These are phyloP conservation scores for Trichoderma atroviride DNA, from an alignment of 2,329 filamentous ascomycete genomes.

Conservation along the genomic window DNA sequence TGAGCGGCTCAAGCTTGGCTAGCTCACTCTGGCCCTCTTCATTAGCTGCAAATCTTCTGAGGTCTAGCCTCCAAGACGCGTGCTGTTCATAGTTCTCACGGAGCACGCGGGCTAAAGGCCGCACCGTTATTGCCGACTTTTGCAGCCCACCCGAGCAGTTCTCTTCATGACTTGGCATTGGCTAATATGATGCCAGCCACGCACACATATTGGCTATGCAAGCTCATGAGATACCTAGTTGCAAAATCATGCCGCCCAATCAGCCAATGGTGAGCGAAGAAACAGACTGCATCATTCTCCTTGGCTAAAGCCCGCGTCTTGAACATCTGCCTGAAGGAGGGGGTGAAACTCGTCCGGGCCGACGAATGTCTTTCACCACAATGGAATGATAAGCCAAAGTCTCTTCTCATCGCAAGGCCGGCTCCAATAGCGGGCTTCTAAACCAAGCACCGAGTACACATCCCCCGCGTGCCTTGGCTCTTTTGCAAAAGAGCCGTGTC, in stretches of 20 bases:
- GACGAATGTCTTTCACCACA: background rate
- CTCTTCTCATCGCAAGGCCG: background rate
- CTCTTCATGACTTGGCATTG: background rate
- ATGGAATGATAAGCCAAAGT: background rate
- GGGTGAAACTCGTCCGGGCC: background rate
- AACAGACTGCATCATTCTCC: background rate
- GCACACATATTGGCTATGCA: background rate
- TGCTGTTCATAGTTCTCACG: background rate
- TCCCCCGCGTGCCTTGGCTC: background rate
- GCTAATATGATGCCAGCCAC: background rate
- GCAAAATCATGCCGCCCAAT: background rate
- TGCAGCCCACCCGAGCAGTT: background rate
- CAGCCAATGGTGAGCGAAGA: background rate
- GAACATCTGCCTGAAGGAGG: background rate
- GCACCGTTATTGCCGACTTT: background rate
- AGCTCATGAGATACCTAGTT: background rate
- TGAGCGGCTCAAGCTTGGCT: background rate
- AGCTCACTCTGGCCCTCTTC: background rate
- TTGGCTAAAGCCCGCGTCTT: background rate
- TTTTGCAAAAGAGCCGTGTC: constrained; percentile 7
- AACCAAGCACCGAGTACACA: background rate
- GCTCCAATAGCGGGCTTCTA: constrained; percentile 1
- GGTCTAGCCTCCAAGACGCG: background rate
- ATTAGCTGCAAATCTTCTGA: constrained; percentile 1
- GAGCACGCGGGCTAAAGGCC: background rate